These are phyloP conservation scores for Vitis labrusca DNA, from an alignment of 164 flowering plant genomes.

Conservation along the genomic window DNA sequence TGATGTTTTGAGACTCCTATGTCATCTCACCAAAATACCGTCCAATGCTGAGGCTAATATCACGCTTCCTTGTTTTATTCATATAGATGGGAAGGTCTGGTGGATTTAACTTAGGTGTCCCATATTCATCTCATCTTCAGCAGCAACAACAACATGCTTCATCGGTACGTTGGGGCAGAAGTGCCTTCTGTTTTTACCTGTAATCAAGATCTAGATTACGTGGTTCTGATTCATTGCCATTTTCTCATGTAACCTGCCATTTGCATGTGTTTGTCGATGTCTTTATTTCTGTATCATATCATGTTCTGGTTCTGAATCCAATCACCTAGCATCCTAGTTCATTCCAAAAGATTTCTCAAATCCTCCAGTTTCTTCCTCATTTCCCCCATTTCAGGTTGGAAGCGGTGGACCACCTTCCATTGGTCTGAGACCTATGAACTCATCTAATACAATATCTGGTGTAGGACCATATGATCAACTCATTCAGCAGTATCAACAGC, in stretches of 20 bases:
- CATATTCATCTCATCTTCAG: conserved; percentile 74
- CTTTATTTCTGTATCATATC: too few relatives aligned
- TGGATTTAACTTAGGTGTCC: conserved; percentile 77
- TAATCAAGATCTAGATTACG: conserved; percentile 77
- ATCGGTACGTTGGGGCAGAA: conserved; percentile 60
- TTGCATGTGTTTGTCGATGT: conserved; percentile 48
- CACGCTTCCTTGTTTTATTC: neutral
- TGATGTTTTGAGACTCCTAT: neutral
- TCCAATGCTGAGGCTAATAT: neutral
- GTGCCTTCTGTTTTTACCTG: conserved; percentile 58
- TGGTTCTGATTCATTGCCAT: conserved; percentile 76
- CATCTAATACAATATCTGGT: conserved; percentile 57
- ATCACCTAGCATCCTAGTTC: neutral
- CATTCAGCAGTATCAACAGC: conserved; percentile 85
- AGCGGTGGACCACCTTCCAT: conserved; percentile 71
- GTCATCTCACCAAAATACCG: neutral
- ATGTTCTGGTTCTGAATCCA: too few relatives aligned
- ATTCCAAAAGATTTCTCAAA: neutral
- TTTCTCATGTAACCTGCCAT: conserved; percentile 72
- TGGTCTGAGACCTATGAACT: conserved; percentile 78
- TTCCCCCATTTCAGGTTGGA: conserved; percentile 32
- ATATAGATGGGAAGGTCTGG: conserved; percentile 73
- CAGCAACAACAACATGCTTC: conserved; percentile 69
- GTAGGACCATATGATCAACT: conserved; percentile 83
- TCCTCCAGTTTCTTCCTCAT: neutral